Percentiles rank a stretch among this genome's conserved stretches.
Conservation (phyloP, 2,329 filamentous ascomycete genomes). For the Metarhizium rileyi region DNA sequence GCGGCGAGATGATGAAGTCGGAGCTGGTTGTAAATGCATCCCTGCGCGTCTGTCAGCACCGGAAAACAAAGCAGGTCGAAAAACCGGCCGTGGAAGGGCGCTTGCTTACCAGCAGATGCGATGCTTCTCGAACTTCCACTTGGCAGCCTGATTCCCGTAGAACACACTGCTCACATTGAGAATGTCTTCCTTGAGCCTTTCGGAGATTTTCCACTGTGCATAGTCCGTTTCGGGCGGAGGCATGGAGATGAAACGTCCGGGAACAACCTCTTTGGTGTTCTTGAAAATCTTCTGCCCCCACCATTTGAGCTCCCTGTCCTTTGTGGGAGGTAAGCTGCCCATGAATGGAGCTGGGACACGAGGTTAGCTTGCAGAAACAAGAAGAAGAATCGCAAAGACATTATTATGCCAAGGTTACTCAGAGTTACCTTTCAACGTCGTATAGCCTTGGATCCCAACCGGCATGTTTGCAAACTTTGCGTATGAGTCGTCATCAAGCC, state of each 20-base stretch:
- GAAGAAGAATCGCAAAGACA: slow-evolving; percentile 11
- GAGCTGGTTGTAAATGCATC: slow-evolving; percentile 53
- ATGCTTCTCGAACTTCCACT: slow-evolving; percentile 51
- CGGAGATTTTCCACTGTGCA: slow-evolving; percentile 51
- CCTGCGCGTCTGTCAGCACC: slow-evolving; percentile 29
- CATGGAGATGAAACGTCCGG: slow-evolving; percentile 44
- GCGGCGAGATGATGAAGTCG: slow-evolving; percentile 54
- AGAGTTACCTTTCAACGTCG: slow-evolving; percentile 23
- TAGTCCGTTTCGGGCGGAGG: slow-evolving; percentile 49
- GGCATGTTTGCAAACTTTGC: slow-evolving; percentile 39
- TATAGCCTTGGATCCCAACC: slow-evolving; percentile 32
- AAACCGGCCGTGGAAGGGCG: slow-evolving; percentile 3
- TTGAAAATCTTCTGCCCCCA: slow-evolving; percentile 52
- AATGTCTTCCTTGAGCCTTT: slow-evolving; percentile 47
- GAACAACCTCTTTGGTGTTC: slow-evolving; percentile 42
- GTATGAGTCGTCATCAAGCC: slow-evolving; percentile 37
- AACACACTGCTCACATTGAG: slow-evolving; percentile 45
- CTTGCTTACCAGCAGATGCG: slow-evolving; percentile 54
- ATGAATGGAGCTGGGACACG: slow-evolving; percentile 41
- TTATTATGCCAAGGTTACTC: not conserved
- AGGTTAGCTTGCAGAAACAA: slow-evolving; percentile 18
- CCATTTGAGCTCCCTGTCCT: slow-evolving; percentile 43
- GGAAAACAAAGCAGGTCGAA: no score
- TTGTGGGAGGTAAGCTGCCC: slow-evolving; percentile 46
- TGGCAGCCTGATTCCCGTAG: slow-evolving; percentile 45